Evolutionary conservation across 257 asterid genomes (phyloP).

Genomic region (Nyctanthes arbortristis): DNA sequence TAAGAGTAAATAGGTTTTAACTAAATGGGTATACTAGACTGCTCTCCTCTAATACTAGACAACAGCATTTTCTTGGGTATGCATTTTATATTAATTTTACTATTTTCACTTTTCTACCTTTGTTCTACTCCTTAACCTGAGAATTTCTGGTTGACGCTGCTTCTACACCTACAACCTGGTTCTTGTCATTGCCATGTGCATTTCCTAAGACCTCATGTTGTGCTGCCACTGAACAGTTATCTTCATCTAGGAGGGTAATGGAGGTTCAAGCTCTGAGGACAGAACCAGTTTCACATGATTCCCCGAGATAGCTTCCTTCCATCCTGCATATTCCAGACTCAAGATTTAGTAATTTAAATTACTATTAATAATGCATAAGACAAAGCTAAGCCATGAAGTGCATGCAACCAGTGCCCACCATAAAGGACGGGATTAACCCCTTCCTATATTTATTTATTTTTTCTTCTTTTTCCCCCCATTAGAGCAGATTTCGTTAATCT

Average conservation of each 20-base stretch:
- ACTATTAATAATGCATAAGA: background rate
- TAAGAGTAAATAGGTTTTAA: slow-evolving; percentile 24
- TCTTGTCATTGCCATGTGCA: slow-evolving; percentile 22
- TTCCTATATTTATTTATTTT: too few species aligned
- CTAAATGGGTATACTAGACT: slow-evolving; percentile 21
- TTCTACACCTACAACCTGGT: slow-evolving; percentile 1
- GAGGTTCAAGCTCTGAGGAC: slow-evolving; percentile 30
- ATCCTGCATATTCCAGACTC: slow-evolving; percentile 40
- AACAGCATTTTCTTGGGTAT: slow-evolving; percentile 37
- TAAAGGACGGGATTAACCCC: too few species aligned
- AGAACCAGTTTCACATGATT: slow-evolving; percentile 51
- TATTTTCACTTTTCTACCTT: slow-evolving; percentile 32
- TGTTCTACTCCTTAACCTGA: slow-evolving; percentile 24
- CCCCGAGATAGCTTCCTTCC: slow-evolving; percentile 51
- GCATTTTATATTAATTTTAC: slow-evolving; percentile 31
- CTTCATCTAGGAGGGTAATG: slow-evolving; percentile 20
- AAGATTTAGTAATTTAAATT: background rate
- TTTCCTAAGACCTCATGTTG: slow-evolving; percentile 25
- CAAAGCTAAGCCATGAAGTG: background rate
- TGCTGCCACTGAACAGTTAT: slow-evolving; percentile 9
- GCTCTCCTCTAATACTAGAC: slow-evolving; percentile 26
- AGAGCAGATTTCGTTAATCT: too few species aligned
- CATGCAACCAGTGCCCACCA: too few species aligned
- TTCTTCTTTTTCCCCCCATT: too few species aligned
- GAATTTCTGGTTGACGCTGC: slow-evolving; percentile 15